Percentiles rank a stretch among this genome's conserved stretches.
Conservation (phyloP, 106 monocot species). For the Triglochin maritima region DNA sequence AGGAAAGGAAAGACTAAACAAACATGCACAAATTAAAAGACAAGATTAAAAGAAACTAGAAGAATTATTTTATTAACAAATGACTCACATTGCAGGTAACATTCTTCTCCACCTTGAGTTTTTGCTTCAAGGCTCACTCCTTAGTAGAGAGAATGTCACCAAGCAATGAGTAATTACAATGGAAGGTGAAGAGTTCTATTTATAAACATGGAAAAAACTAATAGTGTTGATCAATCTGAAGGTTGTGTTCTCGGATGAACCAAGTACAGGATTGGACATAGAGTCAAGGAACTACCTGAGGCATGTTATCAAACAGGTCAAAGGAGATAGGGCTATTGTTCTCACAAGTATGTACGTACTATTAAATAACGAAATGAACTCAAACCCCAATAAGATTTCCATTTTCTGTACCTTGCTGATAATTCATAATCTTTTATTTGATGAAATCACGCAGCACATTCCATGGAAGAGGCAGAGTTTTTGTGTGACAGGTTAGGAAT, state of each 20-base stretch:
- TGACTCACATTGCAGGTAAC: too few species aligned
- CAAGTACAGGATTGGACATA: conserved; percentile 32
- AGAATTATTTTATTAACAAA: too few species aligned
- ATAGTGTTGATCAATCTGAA: background rate
- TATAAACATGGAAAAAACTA: too few species aligned
- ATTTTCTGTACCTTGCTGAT: background rate
- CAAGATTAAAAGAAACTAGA: too few species aligned
- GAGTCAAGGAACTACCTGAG: conserved; percentile 31
- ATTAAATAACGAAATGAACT: background rate
- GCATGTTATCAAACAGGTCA: conserved; percentile 15
- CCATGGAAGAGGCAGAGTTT: conserved; percentile 64
- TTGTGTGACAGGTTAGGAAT: conserved; percentile 55
- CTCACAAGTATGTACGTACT: conserved; percentile 5
- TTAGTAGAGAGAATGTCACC: too few species aligned
- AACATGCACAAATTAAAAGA: too few species aligned
- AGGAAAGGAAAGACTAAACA: too few species aligned
- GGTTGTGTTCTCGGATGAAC: conserved; percentile 46
- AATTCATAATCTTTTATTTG: background rate
- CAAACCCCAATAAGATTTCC: background rate
- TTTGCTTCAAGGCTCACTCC: too few species aligned
- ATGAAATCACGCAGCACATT: conserved; percentile 36
- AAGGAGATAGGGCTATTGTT: conserved; percentile 22
- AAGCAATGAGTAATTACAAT: too few species aligned
- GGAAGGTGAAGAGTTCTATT: too few species aligned
- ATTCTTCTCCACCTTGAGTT: too few species aligned